Conservation (phyloP, 805 yeast species). For the Ogataea neopini region DNA sequence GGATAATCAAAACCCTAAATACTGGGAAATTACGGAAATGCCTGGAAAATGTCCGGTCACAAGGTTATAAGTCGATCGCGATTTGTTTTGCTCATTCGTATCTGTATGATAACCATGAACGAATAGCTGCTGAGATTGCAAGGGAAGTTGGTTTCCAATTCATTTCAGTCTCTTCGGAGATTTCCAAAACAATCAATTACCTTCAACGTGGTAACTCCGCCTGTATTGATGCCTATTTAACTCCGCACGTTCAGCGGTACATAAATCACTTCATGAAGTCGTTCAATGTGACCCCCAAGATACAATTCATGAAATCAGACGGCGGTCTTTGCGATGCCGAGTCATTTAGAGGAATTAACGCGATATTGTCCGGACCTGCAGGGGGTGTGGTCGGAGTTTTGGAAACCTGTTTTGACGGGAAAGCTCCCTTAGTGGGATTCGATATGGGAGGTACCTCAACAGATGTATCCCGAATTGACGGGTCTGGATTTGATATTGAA, state of each 20-base stretch:
- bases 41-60: slow-evolving; percentile 18
- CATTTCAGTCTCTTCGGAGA: slow-evolving; percentile 37
- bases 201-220: slow-evolving; percentile 44
- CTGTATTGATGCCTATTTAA: slow-evolving; percentile 43
- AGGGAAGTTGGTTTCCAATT: slow-evolving; percentile 42
- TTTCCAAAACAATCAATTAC: slow-evolving; percentile 39
- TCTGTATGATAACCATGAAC: slow-evolving; percentile 41
- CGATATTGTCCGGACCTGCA: slow-evolving; percentile 95
- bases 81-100: slow-evolving; percentile 40
- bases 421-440: slow-evolving; percentile 69
- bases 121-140: slow-evolving; percentile 37
- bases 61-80: slow-evolving; percentile 32
- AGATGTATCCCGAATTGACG: slow-evolving; percentile 74
- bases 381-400: slow-evolving; percentile 96
- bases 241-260: slow-evolving; percentile 42
- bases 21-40: slow-evolving; percentile 22
- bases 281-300: slow-evolving; percentile 37
- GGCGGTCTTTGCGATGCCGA: slow-evolving; percentile 88
- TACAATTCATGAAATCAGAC: slow-evolving; percentile 60
- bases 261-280: slow-evolving; percentile 38
- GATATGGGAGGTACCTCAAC: slow-evolving; percentile 93
- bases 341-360: slow-evolving; percentile 79
- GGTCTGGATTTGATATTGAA: slow-evolving; percentile 68
- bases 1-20: slow-evolving; percentile 29
- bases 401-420: slow-evolving; percentile 65